phyloP scores from a whole-genome alignment of 768 basidiomycete genomes.

The Trametes cinnabarina region DNA sequence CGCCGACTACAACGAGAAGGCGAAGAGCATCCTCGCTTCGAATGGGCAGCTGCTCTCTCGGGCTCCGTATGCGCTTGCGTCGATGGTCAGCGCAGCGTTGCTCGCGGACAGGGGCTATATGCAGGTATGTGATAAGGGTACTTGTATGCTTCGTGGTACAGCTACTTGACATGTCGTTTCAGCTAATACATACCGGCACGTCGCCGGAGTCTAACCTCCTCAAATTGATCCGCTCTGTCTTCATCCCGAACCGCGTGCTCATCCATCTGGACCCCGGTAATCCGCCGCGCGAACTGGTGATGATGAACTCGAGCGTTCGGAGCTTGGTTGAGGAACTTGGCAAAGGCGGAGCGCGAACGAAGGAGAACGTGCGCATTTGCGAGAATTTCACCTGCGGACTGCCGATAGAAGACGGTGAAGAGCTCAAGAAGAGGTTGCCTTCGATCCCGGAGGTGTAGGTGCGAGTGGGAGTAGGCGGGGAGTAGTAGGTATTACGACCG shows the following conservation, averaged over 20 bases:
- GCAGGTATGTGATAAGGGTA: constrained; percentile 27
- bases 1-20: constrained; percentile 22
- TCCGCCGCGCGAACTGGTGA: constrained; percentile 22
- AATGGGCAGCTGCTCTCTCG: constrained; percentile 23
- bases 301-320: constrained; percentile 21
- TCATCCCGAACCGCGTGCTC: constrained; percentile 27
- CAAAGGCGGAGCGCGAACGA: neutral
- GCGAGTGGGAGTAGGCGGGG: too few relatives aligned
- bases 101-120: constrained; percentile 17
- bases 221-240: constrained; percentile 9
- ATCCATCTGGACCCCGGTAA: constrained; percentile 21
- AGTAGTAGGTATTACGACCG: too few relatives aligned
- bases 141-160: too few relatives aligned
- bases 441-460: neutral
- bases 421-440: constrained; percentile 17
- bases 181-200: constrained; percentile 20
- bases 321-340: constrained; percentile 14
- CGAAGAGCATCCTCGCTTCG: constrained; percentile 21
- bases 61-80: constrained; percentile 23
- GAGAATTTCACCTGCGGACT: constrained; percentile 27
- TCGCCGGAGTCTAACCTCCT: constrained; percentile 12
- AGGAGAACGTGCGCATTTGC: constrained; percentile 25
- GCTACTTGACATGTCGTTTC: neutral
- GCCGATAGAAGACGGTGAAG: constrained; percentile 22
- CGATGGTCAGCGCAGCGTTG: constrained; percentile 24